Evolutionary conservation across 306 rosid genomes (phyloP).

Genomic region (cucumber (Cucumis sativus)): DNA sequence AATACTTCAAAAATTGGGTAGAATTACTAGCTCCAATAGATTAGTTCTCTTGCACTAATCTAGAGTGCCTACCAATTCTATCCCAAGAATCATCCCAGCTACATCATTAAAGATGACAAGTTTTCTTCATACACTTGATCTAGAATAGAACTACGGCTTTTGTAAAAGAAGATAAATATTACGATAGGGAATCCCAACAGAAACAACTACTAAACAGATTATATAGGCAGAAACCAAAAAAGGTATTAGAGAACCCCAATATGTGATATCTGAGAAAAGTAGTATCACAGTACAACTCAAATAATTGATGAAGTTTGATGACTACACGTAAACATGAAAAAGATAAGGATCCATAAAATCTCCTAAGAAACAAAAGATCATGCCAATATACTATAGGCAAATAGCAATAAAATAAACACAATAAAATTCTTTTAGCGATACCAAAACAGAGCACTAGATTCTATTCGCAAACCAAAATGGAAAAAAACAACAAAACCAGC

Average conservation of each 20-base stretch:
- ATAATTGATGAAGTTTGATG: neutral
- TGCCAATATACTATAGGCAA: neutral
- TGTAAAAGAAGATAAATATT: neutral
- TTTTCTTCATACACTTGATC: neutral
- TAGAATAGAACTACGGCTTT: neutral
- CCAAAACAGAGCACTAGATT: conserved; percentile 2
- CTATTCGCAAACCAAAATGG: conserved; percentile 3
- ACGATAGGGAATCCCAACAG: neutral
- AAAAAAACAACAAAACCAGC: conserved; percentile 1
- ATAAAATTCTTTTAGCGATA: conserved; percentile 12
- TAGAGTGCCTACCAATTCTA: neutral
- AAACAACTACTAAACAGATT: neutral
- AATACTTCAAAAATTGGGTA: neutral
- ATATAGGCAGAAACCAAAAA: neutral
- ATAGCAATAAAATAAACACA: conserved; percentile 2
- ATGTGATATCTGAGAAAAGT: neutral
- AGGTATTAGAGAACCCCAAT: neutral
- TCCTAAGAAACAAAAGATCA: neutral
- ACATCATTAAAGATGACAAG: neutral
- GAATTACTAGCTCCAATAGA: neutral
- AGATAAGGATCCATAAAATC: neutral
- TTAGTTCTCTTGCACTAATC: neutral
- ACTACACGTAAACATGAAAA: neutral
- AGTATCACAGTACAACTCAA: neutral
- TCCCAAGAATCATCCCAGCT: neutral